Percentiles rank a stretch among this genome's conserved stretches.
Conservation (phyloP, 2,329 filamentous ascomycete species). For the Microascus cirrosus region DNA sequence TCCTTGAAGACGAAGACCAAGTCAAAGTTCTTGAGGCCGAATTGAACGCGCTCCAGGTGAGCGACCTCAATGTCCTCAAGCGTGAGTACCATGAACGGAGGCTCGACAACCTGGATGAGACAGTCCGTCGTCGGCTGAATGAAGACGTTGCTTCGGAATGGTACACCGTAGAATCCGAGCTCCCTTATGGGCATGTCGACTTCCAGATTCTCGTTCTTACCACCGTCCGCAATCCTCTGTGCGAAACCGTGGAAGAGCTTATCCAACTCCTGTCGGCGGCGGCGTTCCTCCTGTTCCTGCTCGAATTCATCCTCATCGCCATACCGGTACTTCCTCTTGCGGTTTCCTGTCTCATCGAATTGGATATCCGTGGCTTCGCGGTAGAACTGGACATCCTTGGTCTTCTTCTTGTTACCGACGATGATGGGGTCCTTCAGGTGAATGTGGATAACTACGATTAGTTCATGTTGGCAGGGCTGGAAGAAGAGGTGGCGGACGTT, state of each 20-base stretch:
- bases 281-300: conserved; percentile 91
- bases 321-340: conserved; percentile 94
- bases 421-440: conserved; percentile 97
- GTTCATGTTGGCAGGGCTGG: conserved; percentile 89
- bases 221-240: conserved; percentile 94
- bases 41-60: conserved; percentile 90
- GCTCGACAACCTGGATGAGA: conserved; percentile 91
- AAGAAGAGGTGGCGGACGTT: conserved; percentile 99
- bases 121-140: conserved; percentile 96
- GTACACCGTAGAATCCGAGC: conserved; percentile 92
- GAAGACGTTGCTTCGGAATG: conserved; percentile 88
- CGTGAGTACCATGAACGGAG: conserved; percentile 91
- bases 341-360: conserved; percentile 96
- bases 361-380: conserved; percentile 96
- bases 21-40: conserved; percentile 98
- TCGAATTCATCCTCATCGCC: conserved; percentile 99
- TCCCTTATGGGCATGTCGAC: conserved; percentile 97
- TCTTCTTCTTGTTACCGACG: conserved; percentile 95
- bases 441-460: conserved; percentile 96
- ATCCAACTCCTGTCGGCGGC: conserved; percentile 83
- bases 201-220: conserved; percentile 78
- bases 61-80: conserved; percentile 94
- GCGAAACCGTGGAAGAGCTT: conserved; percentile 93
- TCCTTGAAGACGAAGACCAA: conserved; percentile 98
- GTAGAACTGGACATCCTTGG: conserved; percentile 97